These are phyloP conservation scores for Fusarium buharicum DNA, from an alignment of 2,329 filamentous ascomycete genomes.

Conservation along the genomic window DNA sequence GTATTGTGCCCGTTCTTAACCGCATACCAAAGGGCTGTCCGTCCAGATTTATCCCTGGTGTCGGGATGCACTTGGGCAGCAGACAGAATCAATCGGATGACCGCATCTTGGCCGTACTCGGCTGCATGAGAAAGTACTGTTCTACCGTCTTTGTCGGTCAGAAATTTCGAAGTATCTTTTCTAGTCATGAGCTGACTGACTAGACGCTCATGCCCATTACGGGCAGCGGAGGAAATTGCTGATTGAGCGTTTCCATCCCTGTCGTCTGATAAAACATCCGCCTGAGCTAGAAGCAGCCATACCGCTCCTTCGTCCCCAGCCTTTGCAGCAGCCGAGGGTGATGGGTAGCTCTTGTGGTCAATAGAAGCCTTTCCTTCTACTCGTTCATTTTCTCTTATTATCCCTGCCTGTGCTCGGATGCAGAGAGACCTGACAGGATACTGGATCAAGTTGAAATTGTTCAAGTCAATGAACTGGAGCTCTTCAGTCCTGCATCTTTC, in stretches of 20 bases:
- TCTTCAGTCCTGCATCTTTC: not conserved
- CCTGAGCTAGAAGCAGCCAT: not conserved
- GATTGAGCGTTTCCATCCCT: accelerated
- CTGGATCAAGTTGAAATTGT: not conserved
- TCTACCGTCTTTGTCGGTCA: not conserved
- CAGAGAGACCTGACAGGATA: not conserved
- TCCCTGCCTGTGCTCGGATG: not conserved
- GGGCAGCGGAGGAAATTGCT: conserved; percentile 3
- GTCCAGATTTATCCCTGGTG: not conserved
- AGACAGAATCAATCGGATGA: not conserved
- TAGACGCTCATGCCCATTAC: not conserved
- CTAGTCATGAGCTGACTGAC: conserved; percentile 3
- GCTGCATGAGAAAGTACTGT: conserved; percentile 13
- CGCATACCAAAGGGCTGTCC: not conserved
- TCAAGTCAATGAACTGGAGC: not conserved
- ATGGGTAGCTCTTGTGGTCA: accelerated
- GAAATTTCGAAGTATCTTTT: conserved; percentile 1
- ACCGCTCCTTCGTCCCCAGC: conserved; percentile 3
- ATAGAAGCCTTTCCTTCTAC: too few relatives aligned
- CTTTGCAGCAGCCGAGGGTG: not conserved
- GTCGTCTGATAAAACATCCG: accelerated
- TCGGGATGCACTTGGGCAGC: not conserved
- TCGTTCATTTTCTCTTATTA: accelerated
- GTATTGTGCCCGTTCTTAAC: accelerated
- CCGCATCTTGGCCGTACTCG: not conserved